phyloP scores from a whole-genome alignment of 2,329 filamentous ascomycete species.

The Penicillium sp. region DNA sequence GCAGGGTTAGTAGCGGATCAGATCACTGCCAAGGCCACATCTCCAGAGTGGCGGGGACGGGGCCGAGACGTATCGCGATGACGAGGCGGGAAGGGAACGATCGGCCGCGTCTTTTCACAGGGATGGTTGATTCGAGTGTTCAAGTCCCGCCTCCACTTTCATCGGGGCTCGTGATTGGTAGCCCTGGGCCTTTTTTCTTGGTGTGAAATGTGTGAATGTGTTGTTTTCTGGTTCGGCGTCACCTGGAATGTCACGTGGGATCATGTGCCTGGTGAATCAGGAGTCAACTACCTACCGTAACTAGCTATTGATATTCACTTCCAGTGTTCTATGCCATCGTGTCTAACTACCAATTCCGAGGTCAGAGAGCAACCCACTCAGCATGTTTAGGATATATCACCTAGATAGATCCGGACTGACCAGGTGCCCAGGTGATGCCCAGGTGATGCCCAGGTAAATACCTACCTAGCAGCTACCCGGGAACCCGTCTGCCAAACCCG shows the following conservation, averaged over 20 bases:
- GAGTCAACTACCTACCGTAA: no score
- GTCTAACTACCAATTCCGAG: neutral
- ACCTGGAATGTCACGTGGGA: no score
- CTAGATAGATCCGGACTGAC: neutral
- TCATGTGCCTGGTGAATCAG: no score
- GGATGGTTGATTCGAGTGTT: constrained; percentile 11
- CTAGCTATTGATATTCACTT: no score
- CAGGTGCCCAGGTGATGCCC: no score
- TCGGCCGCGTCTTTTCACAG: constrained; percentile 11
- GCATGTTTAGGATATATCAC: neutral
- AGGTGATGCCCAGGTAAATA: no score
- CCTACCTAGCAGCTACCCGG: no score
- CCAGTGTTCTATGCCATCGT: no score
- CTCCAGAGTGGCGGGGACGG: constrained; percentile 5
- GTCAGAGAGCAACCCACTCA: neutral
- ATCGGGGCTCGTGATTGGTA: constrained; percentile 5
- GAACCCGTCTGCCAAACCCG: no score
- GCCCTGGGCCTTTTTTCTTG: neutral
- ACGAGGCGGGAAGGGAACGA: constrained; percentile 15
- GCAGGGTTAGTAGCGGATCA: constrained; percentile 1
- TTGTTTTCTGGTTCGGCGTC: no score
- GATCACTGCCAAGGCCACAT: constrained; percentile 2
- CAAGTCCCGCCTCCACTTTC: neutral
- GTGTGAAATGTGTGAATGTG: neutral
- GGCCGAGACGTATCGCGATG: constrained; percentile 14